Base-by-base conservation (phyloP, 345 rosid species). In the Citrus reticulata region DNA sequence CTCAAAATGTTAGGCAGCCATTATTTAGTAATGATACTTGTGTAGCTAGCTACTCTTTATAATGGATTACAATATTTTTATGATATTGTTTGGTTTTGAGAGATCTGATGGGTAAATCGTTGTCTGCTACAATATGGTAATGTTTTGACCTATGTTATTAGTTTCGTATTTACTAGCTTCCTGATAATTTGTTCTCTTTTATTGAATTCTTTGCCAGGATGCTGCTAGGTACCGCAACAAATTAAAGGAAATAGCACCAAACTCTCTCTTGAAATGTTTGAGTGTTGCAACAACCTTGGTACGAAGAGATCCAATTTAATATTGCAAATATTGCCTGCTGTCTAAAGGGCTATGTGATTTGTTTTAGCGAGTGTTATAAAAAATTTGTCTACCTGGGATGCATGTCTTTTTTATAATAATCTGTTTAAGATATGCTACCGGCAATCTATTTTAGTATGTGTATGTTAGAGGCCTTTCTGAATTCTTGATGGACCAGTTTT, bases 211-310 rank as follows among this genome's bases (percentile, higher is more conserved):
- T 63, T 83, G 32, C 46, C 87, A 92, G 93, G 93, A 92, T 78
- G 96, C 96, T 13, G 89, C 89, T 57, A 87, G 71, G 57, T 85
- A 84, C 63, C 89, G 89, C 0, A 80, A 91, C 9, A 86, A 89
- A 85, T 86, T 92, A 34, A 86, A 85, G 75, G 88, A 89, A 82
- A 89, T 89, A 76, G 92, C 90, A 3, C 94, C 94, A 9, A 84
- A 88, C 51, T 84, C 88, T 46, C 90, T 91, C 72, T 71, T 91
- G 74, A 92, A 86, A 81, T 89, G 93, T 79, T 84, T 91, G 39
- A 92, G 93, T 55, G 94, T 91, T 79, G 92, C 97, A 54, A 88
- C 94, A 37, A 89, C 97, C 58, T 80, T 83, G 94, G 97, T 92
- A 89, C 61, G 88, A 24, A 22, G 40, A 70, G 29, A 62, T 46